These are phyloP conservation scores for Podaxis sp. DNA, from an alignment of 768 basidiomycete species.

Conservation along the genomic window DNA sequence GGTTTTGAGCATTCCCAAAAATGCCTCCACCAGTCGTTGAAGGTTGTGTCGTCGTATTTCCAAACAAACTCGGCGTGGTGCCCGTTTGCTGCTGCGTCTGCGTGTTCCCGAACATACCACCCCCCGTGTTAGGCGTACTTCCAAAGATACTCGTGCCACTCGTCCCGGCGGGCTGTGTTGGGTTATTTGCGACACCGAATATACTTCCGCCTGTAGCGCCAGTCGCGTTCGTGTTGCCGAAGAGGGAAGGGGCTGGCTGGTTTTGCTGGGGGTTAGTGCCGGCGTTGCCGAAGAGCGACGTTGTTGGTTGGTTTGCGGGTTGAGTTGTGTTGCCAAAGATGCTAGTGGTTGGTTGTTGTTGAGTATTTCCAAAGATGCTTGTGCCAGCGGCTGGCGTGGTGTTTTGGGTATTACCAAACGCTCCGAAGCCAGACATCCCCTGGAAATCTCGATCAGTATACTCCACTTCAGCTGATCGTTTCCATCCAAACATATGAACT, in stretches of 20 bases:
- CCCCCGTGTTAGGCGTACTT: conserved; percentile 5
- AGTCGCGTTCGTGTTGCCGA: conserved; percentile 12
- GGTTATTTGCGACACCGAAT: conserved; percentile 7
- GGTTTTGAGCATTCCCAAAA: conserved; percentile 28
- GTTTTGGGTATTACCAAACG: conserved; percentile 18
- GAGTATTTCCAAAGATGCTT: conserved; percentile 22
- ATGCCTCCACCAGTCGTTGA: conserved; percentile 18
- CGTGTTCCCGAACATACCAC: not conserved
- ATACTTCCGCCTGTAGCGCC: conserved; percentile 7
- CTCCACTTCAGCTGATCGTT: not conserved
- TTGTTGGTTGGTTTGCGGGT: not conserved
- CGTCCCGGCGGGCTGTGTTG: conserved; percentile 16
- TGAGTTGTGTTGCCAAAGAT: conserved; percentile 17
- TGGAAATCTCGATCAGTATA: conserved; percentile 5
- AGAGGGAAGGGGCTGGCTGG: conserved; percentile 7
- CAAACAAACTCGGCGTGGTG: conserved; percentile 21
- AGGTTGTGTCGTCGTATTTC: conserved; percentile 15
- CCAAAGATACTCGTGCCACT: conserved; percentile 29
- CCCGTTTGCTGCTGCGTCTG: conserved; percentile 9
- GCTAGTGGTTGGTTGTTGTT: conserved; percentile 16
- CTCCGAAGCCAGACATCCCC: conserved; percentile 27
- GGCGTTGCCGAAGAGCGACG: conserved; percentile 24
- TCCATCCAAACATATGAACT: not conserved
- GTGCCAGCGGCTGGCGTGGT: conserved; percentile 14
- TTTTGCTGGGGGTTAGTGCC: conserved; percentile 15